Evolutionary conservation across 2,329 filamentous ascomycete genomes (phyloP).

Genomic region (Ilyonectria robusta): DNA sequence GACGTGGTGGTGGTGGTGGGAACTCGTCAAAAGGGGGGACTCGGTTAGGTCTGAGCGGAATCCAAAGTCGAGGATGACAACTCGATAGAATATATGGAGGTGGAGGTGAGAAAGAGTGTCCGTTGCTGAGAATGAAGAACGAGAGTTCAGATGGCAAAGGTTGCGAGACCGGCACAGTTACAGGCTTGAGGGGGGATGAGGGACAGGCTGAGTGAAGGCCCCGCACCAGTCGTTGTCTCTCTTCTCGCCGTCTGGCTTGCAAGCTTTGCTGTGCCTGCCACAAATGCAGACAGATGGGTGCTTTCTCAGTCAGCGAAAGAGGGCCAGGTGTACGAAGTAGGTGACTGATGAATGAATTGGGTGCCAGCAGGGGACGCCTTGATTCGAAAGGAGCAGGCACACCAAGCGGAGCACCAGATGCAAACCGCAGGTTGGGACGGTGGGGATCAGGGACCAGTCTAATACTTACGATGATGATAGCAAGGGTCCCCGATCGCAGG

Average conservation of each 20-base stretch:
- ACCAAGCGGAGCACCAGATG: conserved; percentile 34
- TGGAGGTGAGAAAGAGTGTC: conserved; percentile 30
- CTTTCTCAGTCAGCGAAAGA: conserved; percentile 41
- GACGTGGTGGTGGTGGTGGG: neutral
- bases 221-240: conserved; percentile 49
- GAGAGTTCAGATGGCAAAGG: conserved; percentile 40
- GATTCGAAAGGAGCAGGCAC: conserved; percentile 39
- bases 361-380: conserved; percentile 41
- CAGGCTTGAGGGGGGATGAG: conserved; percentile 39
- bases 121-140: conserved; percentile 38
- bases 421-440: conserved; percentile 34
- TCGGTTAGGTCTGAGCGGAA: conserved; percentile 3
- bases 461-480: conserved; percentile 36
- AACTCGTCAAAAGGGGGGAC: neutral
- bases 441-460: conserved; percentile 44
- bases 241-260: conserved; percentile 43
- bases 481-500: conserved; percentile 45
- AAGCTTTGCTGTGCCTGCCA: conserved; percentile 38
- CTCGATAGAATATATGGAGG: conserved; percentile 7
- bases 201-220: conserved; percentile 39
- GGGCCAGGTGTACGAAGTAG: conserved; percentile 30
- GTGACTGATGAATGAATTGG: conserved; percentile 42
- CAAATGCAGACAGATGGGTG: conserved; percentile 40
- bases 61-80: neutral
- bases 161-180: conserved; percentile 42